These are phyloP conservation scores for Madurella fahalii DNA, from an alignment of 2,329 filamentous ascomycete species.

Conservation along the genomic window DNA sequence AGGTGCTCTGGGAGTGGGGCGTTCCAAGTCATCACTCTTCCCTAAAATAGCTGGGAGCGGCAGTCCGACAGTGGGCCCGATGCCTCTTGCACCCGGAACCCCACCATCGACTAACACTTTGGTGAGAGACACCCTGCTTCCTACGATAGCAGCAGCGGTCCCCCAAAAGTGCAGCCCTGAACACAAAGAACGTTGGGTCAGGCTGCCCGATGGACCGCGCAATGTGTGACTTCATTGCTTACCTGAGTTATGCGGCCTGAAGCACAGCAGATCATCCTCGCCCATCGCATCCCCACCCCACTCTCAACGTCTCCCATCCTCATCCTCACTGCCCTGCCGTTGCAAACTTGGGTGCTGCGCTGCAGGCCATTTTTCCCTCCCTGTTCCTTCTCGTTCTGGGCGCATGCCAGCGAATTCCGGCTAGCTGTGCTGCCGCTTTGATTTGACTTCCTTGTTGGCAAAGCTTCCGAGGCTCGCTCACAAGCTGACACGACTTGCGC, in stretches of 20 bases:
- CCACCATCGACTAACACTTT: slow-evolving; percentile 21
- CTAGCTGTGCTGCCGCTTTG: background rate
- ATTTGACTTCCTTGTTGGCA: background rate
- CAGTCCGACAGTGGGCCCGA: too few species aligned
- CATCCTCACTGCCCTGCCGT: background rate
- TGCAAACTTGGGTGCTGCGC: background rate
- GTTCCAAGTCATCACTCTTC: too few species aligned
- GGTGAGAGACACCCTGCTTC: slow-evolving; percentile 1
- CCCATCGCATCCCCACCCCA: background rate
- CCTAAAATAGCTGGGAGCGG: too few species aligned
- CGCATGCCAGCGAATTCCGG: background rate
- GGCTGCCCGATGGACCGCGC: slow-evolving; percentile 5
- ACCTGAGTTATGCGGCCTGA: slow-evolving; percentile 1
- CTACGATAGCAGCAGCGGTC: slow-evolving; percentile 8
- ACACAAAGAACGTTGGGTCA: background rate
- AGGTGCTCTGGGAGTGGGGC: too few species aligned
- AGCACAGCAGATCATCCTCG: slow-evolving; percentile 6
- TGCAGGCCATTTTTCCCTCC: background rate
- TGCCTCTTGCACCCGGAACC: background rate
- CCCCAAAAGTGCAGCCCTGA: background rate
- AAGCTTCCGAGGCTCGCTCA: slow-evolving; percentile 7
- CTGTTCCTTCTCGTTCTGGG: background rate
- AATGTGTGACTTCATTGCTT: slow-evolving; percentile 17
- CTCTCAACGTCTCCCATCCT: background rate
- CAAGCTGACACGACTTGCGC: slow-evolving; percentile 17